Base-by-base conservation (phyloP, 2,329 filamentous ascomycete species). In the Dothistroma pini region DNA sequence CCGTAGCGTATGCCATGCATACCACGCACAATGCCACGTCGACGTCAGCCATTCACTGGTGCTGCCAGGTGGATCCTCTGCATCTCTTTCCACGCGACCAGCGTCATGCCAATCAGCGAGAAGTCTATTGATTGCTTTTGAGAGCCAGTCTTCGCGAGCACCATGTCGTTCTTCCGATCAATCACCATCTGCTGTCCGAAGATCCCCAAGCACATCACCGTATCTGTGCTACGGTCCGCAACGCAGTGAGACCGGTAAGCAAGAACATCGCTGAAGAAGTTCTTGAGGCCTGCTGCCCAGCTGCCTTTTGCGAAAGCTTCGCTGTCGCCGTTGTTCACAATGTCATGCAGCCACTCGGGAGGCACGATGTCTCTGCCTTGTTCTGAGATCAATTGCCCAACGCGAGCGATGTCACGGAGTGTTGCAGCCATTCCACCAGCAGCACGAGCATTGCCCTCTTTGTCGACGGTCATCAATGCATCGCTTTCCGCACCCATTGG, bases 401-500 rank as follows among this genome's bases (percentile, higher is more conserved):
- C 25, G 1, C 68, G 59, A 8, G 67, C 68, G 3, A 68, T 41
- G 60, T 70, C 68, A 14, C 64, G 61, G 2, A 70, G 38, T 1
- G 66, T 67, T 2, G 66, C 63, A 50, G 61, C 68, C 12, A 68
- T 22, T 4, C 68, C 68, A 2, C 68, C 68, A 19, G 68, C 67
- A 4, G 63, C 64, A 10, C 68, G 47, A 25, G 63, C 61, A 32
- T 49, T 58, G 7, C 67, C 68, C 32, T 64, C 48, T 11, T 56
- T 56, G 49, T 70, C 68, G 9, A 68, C 48, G 1, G 65, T 57
- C 19, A 70, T 50, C 0, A 60, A 12, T 12, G 68, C 68, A 49
- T 68, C 63, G 56, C 58, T 62, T 41, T 70, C 68, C 2, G 66
- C 68, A 3, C 66, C 67, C 59, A 69, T 63, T 1, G 68, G 66